Base-by-base conservation (phyloP, 2,329 filamentous ascomycete species). In the Calonectria crousiana region DNA sequence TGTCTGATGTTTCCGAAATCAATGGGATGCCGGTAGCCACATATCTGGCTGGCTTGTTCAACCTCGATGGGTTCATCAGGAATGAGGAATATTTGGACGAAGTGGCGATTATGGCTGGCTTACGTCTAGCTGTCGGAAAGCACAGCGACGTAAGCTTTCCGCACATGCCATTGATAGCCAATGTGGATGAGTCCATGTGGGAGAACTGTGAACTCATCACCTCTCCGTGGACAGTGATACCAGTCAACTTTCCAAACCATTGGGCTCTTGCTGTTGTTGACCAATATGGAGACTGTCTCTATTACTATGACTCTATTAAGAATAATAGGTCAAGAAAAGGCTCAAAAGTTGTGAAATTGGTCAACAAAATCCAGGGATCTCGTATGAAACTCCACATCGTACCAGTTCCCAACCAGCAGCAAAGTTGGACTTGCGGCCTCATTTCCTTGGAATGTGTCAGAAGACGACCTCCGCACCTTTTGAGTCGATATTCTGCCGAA, bases 201-300 rank as follows among this genome's bases (percentile, higher is more conserved):
- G 52, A 4, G 52, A 56, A 8, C 11, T 16, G 32, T 34, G 4
- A 4, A n/a, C 30, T 34, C 53, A 14, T 60, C n/a, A 60, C 53
- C 23, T 38, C 53, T 13, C 20, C 20, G 13, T 14, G 13, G 32
- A 60, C 53, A 8, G 32, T 38, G 6, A 60, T 60, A 36, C 53
- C 30, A 6, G 20, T 60, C 20, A 38, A 38, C 32, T 38, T 60
- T 60, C 32, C 6, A 0, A 1, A 13, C 5, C 32, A 60, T 13
- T 60, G 53, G 32, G 32, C 32, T 60, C 8, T 60, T 14, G 53
- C 20, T 4, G 14, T 60, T 18, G 53, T 4, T 8, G n/a, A 32
- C n/a, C 4, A 38, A 18, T 10, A 3, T 4, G 1, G 3, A 18
- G 14, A 26, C 1, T 5, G 1, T 1, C 9, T 60, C 4, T 16